A percentile compares a stretch with the other conserved stretches of the same genome.
phyloP scores from a whole-genome alignment of 208 protist species.

The Trypanosoma rangeli region DNA sequence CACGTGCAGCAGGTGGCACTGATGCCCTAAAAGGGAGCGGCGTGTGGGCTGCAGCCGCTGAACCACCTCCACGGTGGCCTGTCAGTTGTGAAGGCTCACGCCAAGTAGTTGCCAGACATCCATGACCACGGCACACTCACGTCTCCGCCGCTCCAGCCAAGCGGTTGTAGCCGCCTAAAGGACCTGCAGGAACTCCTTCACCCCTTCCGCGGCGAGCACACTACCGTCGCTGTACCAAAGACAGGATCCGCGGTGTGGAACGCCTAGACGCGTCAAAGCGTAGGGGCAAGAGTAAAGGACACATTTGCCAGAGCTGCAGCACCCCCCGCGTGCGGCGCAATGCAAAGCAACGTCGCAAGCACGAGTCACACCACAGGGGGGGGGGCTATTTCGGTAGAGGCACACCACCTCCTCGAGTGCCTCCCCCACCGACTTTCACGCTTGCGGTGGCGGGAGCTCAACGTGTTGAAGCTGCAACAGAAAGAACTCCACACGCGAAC shows the following conservation, averaged over 20 bases:
- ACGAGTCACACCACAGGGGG: not conserved
- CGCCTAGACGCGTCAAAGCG: not conserved
- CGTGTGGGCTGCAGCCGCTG: not conserved
- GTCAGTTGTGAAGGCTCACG: not conserved
- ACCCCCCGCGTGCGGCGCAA: not conserved
- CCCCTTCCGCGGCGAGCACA: not conserved
- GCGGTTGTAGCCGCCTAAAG: not conserved
- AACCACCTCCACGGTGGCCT: not conserved
- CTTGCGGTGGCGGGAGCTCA: not conserved
- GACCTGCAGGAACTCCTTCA: not conserved
- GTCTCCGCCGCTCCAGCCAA: not conserved
- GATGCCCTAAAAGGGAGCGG: not conserved
- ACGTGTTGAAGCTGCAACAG: not conserved
- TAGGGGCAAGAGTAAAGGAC: not conserved
- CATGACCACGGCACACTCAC: not conserved
- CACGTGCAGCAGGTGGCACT: constrained; percentile 9
- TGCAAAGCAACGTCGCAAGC: not conserved
- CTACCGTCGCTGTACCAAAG: not conserved
- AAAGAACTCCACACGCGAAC: not conserved
- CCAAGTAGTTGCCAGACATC: constrained; percentile 7
- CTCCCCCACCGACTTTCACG: not conserved
- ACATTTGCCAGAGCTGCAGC: not conserved
- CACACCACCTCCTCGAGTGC: constrained; percentile 6
- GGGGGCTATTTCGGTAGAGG: not conserved
- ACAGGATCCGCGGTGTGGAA: not conserved